These are phyloP conservation scores for Epithemia pelagica DNA, from an alignment of 108 stramenopile species.

Conservation along the genomic window DNA sequence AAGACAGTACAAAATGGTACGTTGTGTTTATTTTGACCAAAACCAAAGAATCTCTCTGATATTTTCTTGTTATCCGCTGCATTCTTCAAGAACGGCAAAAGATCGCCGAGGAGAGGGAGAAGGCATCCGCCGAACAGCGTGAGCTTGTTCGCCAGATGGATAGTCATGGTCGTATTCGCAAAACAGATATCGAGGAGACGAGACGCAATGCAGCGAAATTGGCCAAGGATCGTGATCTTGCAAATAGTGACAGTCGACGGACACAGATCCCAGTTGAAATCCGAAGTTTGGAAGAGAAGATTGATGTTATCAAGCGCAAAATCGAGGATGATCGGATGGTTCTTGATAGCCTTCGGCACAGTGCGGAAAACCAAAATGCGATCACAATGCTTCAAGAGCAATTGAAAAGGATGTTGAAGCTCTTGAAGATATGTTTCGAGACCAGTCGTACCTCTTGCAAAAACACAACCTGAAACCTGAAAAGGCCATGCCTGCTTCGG, in stretches of 20 bases:
- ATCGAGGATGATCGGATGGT: constrained; percentile 58
- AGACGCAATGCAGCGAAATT: not conserved
- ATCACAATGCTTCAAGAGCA: constrained; percentile 62
- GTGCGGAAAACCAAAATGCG: constrained; percentile 53
- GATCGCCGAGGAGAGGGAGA: not conserved
- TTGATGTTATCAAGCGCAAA: constrained; percentile 38
- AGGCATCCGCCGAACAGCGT: not conserved
- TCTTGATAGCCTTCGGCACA: constrained; percentile 46
- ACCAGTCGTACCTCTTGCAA: constrained; percentile 10
- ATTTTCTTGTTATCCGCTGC: not conserved
- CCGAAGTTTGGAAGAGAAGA: constrained; percentile 51
- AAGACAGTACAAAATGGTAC: constrained; percentile 41
- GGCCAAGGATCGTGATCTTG: constrained; percentile 37
- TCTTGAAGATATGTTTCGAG: constrained; percentile 16
- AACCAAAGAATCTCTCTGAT: not conserved
- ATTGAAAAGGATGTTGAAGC: constrained; percentile 30
- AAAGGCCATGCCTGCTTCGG: not conserved
- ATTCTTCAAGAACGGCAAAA: not conserved
- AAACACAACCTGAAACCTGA: not conserved
- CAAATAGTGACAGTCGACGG: constrained; percentile 47
- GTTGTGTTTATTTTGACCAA: not conserved
- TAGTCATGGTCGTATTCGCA: constrained; percentile 12
- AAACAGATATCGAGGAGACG: constrained; percentile 21
- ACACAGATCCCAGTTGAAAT: constrained; percentile 71
- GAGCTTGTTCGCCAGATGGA: not conserved